Percentiles rank a stretch among this genome's conserved stretches.
Conservation (phyloP, 495 filamentous ascomycete species). For the Penicillium subrubescens region DNA sequence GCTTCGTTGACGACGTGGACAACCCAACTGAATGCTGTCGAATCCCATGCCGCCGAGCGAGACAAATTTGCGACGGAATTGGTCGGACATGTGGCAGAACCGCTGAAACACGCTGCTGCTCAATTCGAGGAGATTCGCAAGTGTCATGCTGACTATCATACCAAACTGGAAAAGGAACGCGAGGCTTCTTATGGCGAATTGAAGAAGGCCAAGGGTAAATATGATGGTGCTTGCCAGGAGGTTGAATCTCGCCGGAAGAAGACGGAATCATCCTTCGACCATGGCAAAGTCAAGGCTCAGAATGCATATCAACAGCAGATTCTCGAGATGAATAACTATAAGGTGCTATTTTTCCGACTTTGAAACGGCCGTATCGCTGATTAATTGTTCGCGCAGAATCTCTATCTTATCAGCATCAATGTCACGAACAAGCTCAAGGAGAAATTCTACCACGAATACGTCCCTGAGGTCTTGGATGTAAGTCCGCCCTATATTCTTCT, state of each 20-base stretch:
- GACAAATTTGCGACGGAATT: conserved; percentile 80
- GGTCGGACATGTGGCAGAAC: conserved; percentile 76
- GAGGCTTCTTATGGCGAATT: conserved; percentile 81
- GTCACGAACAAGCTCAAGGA: conserved; percentile 96
- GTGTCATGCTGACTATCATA: conserved; percentile 83
- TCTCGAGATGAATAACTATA: conserved; percentile 92
- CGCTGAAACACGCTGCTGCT: conserved; percentile 67
- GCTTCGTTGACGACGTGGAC: conserved; percentile 97
- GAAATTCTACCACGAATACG: conserved; percentile 94
- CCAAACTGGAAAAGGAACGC: conserved; percentile 85
- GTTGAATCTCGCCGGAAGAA: conserved; percentile 95
- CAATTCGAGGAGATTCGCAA: conserved; percentile 94
- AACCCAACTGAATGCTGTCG: conserved; percentile 85
- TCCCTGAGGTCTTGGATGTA: conserved; percentile 92
- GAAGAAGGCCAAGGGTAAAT: conserved; percentile 88
- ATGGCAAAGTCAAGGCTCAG: conserved; percentile 81
- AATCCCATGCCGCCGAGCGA: conserved; percentile 85
- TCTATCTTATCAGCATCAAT: conserved; percentile 91
- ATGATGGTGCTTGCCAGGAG: conserved; percentile 90
- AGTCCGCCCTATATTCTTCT: neutral
- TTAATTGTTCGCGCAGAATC: conserved; percentile 60
- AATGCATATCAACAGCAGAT: conserved; percentile 87
- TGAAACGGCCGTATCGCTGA: neutral
- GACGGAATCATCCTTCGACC: conserved; percentile 84
- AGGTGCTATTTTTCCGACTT: conserved; percentile 48